Evolutionary conservation across 2,329 filamentous ascomycete genomes (phyloP).

Genomic region (Diaporthe nobilis): DNA sequence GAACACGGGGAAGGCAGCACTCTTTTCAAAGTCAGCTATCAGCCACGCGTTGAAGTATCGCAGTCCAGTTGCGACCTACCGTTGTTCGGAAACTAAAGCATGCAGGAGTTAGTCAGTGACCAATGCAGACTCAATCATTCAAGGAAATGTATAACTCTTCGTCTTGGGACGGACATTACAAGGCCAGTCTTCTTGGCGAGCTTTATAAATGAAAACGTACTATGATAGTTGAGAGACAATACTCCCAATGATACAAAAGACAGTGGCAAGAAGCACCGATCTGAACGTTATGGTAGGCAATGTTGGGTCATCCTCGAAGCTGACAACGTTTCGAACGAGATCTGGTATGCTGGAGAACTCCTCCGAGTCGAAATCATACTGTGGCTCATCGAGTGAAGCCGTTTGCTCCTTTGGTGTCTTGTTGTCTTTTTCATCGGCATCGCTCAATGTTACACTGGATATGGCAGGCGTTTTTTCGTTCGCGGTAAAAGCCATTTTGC

Average conservation of each 20-base stretch:
- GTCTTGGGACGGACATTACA: too few relatives aligned
- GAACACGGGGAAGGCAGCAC: constrained; percentile 43
- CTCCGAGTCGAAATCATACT: constrained; percentile 29
- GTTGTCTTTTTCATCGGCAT: neutral
- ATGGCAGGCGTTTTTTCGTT: constrained; percentile 8
- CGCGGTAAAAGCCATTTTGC: neutral
- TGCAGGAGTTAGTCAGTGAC: neutral
- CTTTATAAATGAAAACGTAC: too few relatives aligned
- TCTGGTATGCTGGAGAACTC: constrained; percentile 41
- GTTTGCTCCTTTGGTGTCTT: neutral
- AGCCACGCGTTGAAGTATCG: neutral
- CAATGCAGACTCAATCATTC: too few relatives aligned
- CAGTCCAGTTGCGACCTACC: neutral
- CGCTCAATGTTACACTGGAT: neutral
- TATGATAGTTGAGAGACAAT: constrained; percentile 41
- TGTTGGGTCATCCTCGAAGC: constrained; percentile 44
- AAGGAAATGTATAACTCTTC: too few relatives aligned
- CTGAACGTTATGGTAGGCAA: constrained; percentile 43
- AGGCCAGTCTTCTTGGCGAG: too few relatives aligned
- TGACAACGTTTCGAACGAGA: constrained; percentile 44
- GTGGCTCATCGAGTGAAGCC: constrained; percentile 24
- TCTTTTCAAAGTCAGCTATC: neutral
- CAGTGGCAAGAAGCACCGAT: constrained; percentile 40
- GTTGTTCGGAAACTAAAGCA: constrained; percentile 19
- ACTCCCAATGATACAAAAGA: constrained; percentile 43